Evolutionary conservation across 805 yeast genomes (phyloP).

Genomic region (Zygoascus tannicola): DNA sequence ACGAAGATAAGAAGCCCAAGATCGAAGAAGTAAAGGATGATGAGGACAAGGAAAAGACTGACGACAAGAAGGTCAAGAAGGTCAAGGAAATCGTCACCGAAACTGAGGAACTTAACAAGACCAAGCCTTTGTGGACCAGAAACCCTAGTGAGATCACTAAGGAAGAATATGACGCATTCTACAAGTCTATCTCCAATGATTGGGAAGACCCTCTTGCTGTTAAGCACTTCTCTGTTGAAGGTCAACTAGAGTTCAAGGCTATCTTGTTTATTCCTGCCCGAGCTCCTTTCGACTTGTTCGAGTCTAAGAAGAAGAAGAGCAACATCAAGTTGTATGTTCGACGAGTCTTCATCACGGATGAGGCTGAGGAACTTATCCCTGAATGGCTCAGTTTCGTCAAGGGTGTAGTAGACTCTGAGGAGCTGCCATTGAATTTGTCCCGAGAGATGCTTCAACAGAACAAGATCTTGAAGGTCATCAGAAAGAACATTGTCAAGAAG

Average conservation of each 20-base stretch:
- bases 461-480: constrained; percentile 98
- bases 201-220: constrained; percentile 99
- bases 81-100: constrained; percentile 89
- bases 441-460: constrained; percentile 99
- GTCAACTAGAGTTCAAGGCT: constrained; percentile 99
- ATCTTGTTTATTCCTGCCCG: constrained; percentile 96
- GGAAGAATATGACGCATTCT: constrained; percentile 98
- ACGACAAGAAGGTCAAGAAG: constrained; percentile 75
- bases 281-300: constrained; percentile 98
- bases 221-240: constrained; percentile 99
- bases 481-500: constrained; percentile 98
- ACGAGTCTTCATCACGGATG: constrained; percentile 99
- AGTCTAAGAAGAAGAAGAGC: constrained; percentile 97
- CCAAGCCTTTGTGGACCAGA: constrained; percentile 99
- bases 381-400: constrained; percentile 96
- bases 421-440: constrained; percentile 97
- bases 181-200: constrained; percentile 98
- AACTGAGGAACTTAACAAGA: constrained; percentile 96
- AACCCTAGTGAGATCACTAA: constrained; percentile 94
- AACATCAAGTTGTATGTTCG: constrained; percentile 98
- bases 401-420: constrained; percentile 99
- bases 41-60: constrained; percentile 61
- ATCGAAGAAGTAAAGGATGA: constrained; percentile 71
- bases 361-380: constrained; percentile 98
- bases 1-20: constrained; percentile 59